Conservation (phyloP, 202 grass and related monocot genomes). For the Elaeis oleifera region DNA sequence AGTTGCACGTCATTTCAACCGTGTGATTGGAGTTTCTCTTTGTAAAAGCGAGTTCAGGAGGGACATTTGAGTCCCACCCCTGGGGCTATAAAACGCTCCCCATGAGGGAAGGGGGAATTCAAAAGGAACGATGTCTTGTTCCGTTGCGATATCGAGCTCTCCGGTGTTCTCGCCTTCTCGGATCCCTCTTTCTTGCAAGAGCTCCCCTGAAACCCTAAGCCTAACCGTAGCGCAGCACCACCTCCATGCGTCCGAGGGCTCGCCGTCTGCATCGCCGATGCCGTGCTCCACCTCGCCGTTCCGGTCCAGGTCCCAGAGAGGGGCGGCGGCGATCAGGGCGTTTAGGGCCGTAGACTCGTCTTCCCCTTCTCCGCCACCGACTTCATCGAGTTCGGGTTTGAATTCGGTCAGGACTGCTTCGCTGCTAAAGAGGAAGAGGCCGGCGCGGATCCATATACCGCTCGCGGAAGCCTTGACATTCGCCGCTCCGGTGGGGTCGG, state of each 20-base stretch:
- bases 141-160: slow-evolving; percentile 68
- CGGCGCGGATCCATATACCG: slow-evolving; percentile 61
- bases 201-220: slow-evolving; percentile 46
- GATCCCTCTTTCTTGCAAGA: slow-evolving; percentile 74
- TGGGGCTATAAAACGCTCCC: no score
- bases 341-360: background rate
- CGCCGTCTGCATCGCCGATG: slow-evolving; percentile 16
- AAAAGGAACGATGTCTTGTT: slow-evolving; percentile 51
- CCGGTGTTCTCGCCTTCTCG: slow-evolving; percentile 77
- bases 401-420: slow-evolving; percentile 12
- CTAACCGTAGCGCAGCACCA: background rate
- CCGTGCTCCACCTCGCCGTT: slow-evolving; percentile 26
- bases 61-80: no score
- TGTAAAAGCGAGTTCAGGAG: no score
- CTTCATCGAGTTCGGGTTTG: slow-evolving; percentile 14
- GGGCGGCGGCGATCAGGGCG: background rate
- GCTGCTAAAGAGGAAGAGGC: slow-evolving; percentile 74
- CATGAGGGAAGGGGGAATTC: background rate
- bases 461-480: slow-evolving; percentile 24
- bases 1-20: no score
- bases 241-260: slow-evolving; percentile 6
- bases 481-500: slow-evolving; percentile 33
- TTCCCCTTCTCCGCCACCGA: background rate
- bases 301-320: slow-evolving; percentile 31
- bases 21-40: no score